Evolutionary conservation across 306 rosid species (phyloP).

Genomic region (Sindora glabra): DNA sequence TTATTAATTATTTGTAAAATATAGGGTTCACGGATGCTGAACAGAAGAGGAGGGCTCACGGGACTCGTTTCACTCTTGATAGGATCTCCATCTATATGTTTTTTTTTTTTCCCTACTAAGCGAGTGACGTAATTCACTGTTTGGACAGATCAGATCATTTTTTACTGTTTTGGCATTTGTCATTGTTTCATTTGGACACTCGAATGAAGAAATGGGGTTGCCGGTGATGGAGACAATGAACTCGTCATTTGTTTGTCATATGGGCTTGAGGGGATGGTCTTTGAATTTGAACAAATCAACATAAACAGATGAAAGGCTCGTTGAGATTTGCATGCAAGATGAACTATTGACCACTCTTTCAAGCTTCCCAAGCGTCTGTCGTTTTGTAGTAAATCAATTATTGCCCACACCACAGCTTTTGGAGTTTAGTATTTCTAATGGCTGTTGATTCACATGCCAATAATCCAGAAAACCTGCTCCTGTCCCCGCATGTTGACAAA

Average conservation of each 20-base stretch:
- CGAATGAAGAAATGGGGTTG: slow-evolving; percentile 4
- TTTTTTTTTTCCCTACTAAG: neutral
- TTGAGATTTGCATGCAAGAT: too few species aligned
- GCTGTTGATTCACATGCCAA: slow-evolving; percentile 21
- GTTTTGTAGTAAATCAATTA: too few species aligned
- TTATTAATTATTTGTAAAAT: too few species aligned
- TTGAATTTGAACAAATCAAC: neutral
- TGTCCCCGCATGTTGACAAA: slow-evolving; percentile 25
- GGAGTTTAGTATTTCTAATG: too few species aligned
- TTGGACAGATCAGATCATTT: neutral
- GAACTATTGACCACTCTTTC: too few species aligned
- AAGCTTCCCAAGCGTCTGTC: too few species aligned
- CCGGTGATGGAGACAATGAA: slow-evolving; percentile 22
- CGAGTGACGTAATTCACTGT: slow-evolving; percentile 8
- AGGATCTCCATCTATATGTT: neutral
- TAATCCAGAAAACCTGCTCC: slow-evolving; percentile 30
- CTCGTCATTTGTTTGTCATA: slow-evolving; percentile 7
- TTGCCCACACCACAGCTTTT: too few species aligned
- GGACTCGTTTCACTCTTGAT: neutral
- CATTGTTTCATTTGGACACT: neutral
- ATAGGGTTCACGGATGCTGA: neutral
- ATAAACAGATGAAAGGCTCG: neutral
- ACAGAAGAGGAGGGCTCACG: slow-evolving; percentile 12
- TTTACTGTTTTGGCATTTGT: slow-evolving; percentile 11
- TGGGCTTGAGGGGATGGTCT: neutral